Evolutionary conservation across 345 rosid genomes (phyloP).

Genomic region (Eucalyptus sideroxylon): DNA sequence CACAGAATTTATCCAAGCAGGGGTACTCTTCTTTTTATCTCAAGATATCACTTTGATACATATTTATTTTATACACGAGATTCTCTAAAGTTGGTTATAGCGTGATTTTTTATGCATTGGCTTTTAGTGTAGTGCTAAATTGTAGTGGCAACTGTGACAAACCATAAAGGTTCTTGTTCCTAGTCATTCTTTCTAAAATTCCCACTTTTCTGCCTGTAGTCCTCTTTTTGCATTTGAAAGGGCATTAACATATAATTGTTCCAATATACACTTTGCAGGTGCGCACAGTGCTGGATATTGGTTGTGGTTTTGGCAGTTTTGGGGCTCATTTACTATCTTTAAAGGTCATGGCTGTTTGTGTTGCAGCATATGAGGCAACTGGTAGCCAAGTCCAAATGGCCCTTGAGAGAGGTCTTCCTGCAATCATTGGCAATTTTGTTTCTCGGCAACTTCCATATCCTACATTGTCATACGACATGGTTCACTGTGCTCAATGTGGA

Average conservation of each 20-base stretch:
- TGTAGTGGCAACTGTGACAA: neutral
- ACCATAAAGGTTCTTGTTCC: neutral
- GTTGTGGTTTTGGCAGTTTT: conserved; percentile 97
- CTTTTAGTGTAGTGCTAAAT: neutral
- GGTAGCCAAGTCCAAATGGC: conserved; percentile 98
- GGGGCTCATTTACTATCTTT: conserved; percentile 88
- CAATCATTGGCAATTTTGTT: conserved; percentile 82
- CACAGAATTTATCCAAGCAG: conserved; percentile 80
- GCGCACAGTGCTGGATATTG: conserved; percentile 71
- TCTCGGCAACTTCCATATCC: conserved; percentile 89
- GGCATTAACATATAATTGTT: neutral
- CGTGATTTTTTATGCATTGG: neutral
- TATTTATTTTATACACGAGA: neutral
- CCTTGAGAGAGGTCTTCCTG: conserved; percentile 98
- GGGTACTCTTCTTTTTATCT: conserved; percentile 35
- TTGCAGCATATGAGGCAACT: conserved; percentile 85
- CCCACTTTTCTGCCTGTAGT: neutral
- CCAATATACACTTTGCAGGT: conserved; percentile 29
- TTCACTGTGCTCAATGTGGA: conserved; percentile 97
- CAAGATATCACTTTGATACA: neutral
- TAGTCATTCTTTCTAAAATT: neutral
- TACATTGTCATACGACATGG: conserved; percentile 78
- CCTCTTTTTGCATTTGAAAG: neutral
- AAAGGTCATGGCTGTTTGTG: conserved; percentile 75
- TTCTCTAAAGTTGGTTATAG: neutral